A percentile compares a stretch with the other conserved stretches of the same genome.
phyloP scores from a whole-genome alignment of 352 stramenopile genomes.

The Globisporangium okanoganense region DNA sequence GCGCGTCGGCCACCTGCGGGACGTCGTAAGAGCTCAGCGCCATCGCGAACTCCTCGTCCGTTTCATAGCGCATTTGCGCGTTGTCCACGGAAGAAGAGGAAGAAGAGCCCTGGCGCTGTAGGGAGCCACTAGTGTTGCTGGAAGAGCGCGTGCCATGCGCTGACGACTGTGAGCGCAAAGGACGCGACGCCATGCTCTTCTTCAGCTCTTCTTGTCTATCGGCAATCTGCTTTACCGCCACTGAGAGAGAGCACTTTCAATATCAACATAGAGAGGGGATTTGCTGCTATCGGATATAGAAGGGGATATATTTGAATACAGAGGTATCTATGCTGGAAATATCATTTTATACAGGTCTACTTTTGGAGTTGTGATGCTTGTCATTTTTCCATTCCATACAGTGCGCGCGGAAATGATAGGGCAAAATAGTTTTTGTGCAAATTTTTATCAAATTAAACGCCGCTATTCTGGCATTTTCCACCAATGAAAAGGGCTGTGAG shows the following conservation, averaged over 20 bases:
- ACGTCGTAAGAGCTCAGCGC: conserved; percentile 70
- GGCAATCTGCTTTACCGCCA: neutral
- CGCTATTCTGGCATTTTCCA: too few species aligned
- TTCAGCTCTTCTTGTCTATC: neutral
- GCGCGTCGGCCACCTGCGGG: conserved; percentile 42
- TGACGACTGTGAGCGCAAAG: conserved; percentile 13
- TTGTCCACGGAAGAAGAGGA: conserved; percentile 5
- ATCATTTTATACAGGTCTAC: too few species aligned
- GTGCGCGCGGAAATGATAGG: too few species aligned
- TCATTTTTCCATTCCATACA: too few species aligned
- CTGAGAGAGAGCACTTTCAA: neutral
- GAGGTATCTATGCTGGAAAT: too few species aligned
- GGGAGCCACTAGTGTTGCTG: neutral
- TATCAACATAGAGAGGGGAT: neutral
- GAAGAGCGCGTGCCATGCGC: neutral
- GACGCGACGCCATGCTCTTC: neutral
- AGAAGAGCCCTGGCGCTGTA: conserved; percentile 19
- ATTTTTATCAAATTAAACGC: too few species aligned
- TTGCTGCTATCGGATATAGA: too few species aligned
- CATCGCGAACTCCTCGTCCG: conserved; percentile 67
- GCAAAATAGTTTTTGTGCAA: too few species aligned
- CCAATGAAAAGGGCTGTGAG: too few species aligned
- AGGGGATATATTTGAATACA: too few species aligned
- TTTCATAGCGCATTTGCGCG: conserved; percentile 44
- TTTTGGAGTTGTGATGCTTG: too few species aligned